Base-by-base conservation (phyloP, 164 flowering plant species). In the Buxus sempervirens region DNA sequence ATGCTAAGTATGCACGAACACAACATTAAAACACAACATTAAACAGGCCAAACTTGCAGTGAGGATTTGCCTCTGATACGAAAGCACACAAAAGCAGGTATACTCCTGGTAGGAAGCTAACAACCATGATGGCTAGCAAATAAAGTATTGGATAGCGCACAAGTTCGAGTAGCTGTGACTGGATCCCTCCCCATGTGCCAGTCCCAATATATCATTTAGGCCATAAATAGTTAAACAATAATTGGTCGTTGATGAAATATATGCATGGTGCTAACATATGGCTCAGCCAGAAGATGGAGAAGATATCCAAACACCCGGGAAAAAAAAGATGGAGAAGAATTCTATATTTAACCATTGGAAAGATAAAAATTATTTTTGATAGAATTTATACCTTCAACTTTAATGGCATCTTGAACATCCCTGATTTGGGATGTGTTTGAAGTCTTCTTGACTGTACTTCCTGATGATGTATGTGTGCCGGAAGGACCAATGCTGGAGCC, bases 331-430 rank as follows among this genome's bases (percentile, higher is more conserved):
- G n/a, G 38, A 32, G 38, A 32, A 32, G 38, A 32, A n/a, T n/a
- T n/a, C n/a, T n/a, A n/a, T n/a, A n/a, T n/a, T n/a, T n/a, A 32
- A 32, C 38, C 38, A 32, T 32, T 32, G 3, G 38, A 32, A 32
- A 32, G 3, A 3, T 32, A 32, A 32, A 32, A 32, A 32, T 32
- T 32, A 32, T 32, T 32, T n/a, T 32, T 67, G 55, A 13, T 62
- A 45, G 62, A 67, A 41, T 27, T 27, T 63, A 51, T 27, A 82
- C 92, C 96, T 84, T 90, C 94, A 27, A 80, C 65, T 84, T 88
- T 90, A 72, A 79, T 28, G 42, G 66, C 68, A 70, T 76, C 81
- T 59, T 25, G 60, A 51, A 27, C 72, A 62, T 82, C 83, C 72
- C 84, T 87, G 42, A 72, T 61, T 22, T 77, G 85, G 64, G 65